Conservation (phyloP, 1,284 basidiomycete species). For the Phellopilus nigrolimitatus region DNA sequence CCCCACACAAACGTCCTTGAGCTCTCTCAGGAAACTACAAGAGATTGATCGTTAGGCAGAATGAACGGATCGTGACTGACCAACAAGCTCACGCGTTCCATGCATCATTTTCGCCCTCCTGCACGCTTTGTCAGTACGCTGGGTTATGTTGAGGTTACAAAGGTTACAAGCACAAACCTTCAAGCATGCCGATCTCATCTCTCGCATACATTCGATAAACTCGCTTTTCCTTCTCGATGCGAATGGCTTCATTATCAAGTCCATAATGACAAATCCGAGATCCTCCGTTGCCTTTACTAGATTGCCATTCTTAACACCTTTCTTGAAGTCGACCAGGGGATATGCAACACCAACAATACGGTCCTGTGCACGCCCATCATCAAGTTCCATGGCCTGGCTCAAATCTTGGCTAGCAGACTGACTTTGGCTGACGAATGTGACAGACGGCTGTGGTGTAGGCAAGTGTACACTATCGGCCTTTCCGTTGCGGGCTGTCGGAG, state of each 20-base stretch:
- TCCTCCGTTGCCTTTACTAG: conserved; percentile 80
- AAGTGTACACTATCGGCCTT: conserved; percentile 18
- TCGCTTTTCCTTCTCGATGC: conserved; percentile 59
- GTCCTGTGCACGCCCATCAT: conserved; percentile 42
- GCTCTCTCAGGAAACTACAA: conserved; percentile 42
- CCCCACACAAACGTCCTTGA: conserved; percentile 49
- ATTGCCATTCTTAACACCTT: conserved; percentile 66
- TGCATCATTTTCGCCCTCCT: conserved; percentile 74
- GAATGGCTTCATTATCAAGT: conserved; percentile 69
- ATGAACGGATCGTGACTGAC: neutral
- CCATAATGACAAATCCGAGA: conserved; percentile 62
- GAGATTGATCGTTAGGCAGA: conserved; percentile 2
- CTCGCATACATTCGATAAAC: conserved; percentile 67
- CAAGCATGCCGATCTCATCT: conserved; percentile 60
- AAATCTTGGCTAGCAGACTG: conserved; percentile 36
- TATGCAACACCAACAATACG: conserved; percentile 68
- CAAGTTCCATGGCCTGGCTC: conserved; percentile 29
- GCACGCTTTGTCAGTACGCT: conserved; percentile 2
- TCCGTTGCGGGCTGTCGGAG: conserved; percentile 21
- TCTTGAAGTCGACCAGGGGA: conserved; percentile 73
- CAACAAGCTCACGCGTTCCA: conserved; percentile 70
- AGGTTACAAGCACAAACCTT: conserved; percentile 37
- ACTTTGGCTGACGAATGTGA: conserved; percentile 40
- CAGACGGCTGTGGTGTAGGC: conserved; percentile 22
- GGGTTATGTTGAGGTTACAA: neutral